Conservation (phyloP, 768 basidiomycete genomes). For the Rhizopogon vinicolor region DNA sequence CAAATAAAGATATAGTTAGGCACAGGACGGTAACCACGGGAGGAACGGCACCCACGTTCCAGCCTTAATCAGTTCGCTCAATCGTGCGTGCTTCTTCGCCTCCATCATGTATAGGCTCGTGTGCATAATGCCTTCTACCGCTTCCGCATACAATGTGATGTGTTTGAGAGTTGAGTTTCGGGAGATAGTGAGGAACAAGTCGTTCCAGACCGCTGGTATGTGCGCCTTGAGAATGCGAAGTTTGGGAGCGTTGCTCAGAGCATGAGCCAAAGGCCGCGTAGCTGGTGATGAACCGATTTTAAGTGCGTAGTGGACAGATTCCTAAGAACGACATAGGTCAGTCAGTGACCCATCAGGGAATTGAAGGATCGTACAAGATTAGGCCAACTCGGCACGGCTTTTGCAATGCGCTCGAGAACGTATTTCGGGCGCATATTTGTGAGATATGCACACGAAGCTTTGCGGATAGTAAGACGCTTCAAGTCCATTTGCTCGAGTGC, state of each 20-base stretch:
- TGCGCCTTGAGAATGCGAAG: conserved; percentile 49
- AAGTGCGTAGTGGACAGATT: conserved; percentile 50
- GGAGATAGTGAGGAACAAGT: conserved; percentile 44
- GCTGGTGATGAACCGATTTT: conserved; percentile 41
- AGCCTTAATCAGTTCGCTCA: conserved; percentile 48
- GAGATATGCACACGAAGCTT: conserved; percentile 47
- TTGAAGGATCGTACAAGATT: conserved; percentile 40
- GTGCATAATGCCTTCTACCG: conserved; percentile 31
- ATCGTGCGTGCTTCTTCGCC: conserved; percentile 45
- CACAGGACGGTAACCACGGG: conserved; percentile 4
- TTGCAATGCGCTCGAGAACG: conserved; percentile 42
- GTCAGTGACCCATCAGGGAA: not conserved
- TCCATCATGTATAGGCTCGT: conserved; percentile 56
- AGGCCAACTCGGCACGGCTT: conserved; percentile 38
- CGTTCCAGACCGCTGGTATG: conserved; percentile 57
- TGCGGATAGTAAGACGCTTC: conserved; percentile 48
- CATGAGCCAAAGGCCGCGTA: conserved; percentile 25
- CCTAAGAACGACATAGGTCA: conserved; percentile 30
- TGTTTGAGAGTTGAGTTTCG: conserved; percentile 44
- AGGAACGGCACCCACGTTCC: conserved; percentile 41
- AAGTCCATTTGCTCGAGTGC: conserved; percentile 38
- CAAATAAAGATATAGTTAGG: not conserved
- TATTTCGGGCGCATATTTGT: conserved; percentile 43
- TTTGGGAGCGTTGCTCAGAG: conserved; percentile 35
- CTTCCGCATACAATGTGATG: conserved; percentile 33